These are phyloP conservation scores for Neurospora sp. DNA, from an alignment of 495 filamentous ascomycete genomes.

Conservation along the genomic window DNA sequence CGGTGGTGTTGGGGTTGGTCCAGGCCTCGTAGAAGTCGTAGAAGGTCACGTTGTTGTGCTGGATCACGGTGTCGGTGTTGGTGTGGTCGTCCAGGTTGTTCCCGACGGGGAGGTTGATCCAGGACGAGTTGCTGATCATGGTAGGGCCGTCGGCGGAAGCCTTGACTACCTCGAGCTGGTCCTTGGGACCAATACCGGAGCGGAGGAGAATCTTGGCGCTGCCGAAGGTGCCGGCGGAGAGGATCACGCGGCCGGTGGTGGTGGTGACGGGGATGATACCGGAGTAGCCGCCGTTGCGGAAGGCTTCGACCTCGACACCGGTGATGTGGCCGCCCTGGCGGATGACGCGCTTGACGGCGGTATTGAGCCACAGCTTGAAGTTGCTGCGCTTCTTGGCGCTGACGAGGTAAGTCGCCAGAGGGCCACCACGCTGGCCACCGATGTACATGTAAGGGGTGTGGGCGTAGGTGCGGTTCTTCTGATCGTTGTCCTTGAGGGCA, in stretches of 20 bases:
- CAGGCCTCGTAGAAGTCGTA: conserved; percentile 59
- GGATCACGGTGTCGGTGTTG: conserved; percentile 53
- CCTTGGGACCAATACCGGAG: conserved; percentile 54
- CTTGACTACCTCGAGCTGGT: conserved; percentile 48
- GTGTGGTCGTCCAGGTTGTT: conserved; percentile 65
- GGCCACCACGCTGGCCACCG: conserved; percentile 57
- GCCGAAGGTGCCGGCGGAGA: conserved; percentile 62
- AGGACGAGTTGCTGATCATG: conserved; percentile 42
- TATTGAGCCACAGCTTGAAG: conserved; percentile 58
- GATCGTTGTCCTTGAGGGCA: conserved; percentile 47
- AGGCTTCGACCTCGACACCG: conserved; percentile 56
- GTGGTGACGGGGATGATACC: conserved; percentile 51
- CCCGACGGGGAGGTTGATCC: conserved; percentile 68
- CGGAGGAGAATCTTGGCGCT: conserved; percentile 57
- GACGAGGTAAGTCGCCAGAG: conserved; percentile 63
- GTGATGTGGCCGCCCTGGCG: conserved; percentile 50
- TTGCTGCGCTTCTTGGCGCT: conserved; percentile 48
- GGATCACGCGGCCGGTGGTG: conserved; percentile 52
- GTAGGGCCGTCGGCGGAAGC: conserved; percentile 40
- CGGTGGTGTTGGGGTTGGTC: conserved; percentile 28
- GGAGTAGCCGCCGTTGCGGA: conserved; percentile 41
- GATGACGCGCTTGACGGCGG: conserved; percentile 54
- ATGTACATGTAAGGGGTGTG: conserved; percentile 62
- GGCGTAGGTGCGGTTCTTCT: conserved; percentile 57
- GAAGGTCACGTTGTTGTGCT: conserved; percentile 46